Evolutionary conservation across 768 basidiomycete genomes (phyloP).

Genomic region (Hirschioporus abietinus): DNA sequence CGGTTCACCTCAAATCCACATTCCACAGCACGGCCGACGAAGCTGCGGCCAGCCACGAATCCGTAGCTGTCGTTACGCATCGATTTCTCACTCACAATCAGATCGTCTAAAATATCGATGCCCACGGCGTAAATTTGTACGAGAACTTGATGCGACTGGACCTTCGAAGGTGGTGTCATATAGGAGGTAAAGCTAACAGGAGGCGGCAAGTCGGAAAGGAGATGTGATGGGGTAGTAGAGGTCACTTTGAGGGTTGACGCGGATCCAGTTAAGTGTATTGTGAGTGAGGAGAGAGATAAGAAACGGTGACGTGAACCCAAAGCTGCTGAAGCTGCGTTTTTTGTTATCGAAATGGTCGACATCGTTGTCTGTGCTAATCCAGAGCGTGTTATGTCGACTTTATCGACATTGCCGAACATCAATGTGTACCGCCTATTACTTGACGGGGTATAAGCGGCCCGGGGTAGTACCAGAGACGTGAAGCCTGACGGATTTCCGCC

Average conservation of each 20-base stretch:
- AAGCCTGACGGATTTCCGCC: conserved; percentile 23
- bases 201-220: conserved; percentile 7
- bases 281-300: background rate
- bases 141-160: conserved; percentile 63
- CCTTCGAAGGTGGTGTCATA: conserved; percentile 66
- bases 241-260: background rate
- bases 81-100: conserved; percentile 45
- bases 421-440: conserved; percentile 24
- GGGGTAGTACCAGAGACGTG: conserved; percentile 40
- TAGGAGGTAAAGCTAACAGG: conserved; percentile 65
- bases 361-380: conserved; percentile 85
- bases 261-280: background rate
- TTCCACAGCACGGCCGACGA: conserved; percentile 79
- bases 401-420: conserved; percentile 36
- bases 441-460: conserved; percentile 35
- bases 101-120: conserved; percentile 67
- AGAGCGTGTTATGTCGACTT: conserved; percentile 66
- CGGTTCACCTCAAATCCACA: conserved; percentile 76
- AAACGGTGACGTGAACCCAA: conserved; percentile 5
- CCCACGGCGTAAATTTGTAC: conserved; percentile 91
- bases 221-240: background rate
- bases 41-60: conserved; percentile 82
- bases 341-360: conserved; percentile 56
- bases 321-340: conserved; percentile 14
- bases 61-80: conserved; percentile 35